Percentiles rank a stretch among this genome's conserved stretches.
phyloP scores from a whole-genome alignment of 2,329 filamentous ascomycete species.

The Hymenoscyphus albidus region DNA sequence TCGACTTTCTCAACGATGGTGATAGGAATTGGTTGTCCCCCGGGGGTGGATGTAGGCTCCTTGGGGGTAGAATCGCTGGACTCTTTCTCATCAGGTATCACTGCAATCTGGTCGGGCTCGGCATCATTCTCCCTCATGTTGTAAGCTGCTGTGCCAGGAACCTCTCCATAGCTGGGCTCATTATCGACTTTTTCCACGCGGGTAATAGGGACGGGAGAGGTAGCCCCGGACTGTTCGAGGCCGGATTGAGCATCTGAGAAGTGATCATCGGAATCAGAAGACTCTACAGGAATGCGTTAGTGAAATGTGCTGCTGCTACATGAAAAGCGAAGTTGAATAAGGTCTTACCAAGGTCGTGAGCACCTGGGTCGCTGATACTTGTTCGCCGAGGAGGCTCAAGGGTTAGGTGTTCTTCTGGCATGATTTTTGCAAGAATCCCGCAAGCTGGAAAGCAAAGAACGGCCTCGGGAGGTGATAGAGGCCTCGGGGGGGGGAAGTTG shows the following conservation, averaged over 20 bases:
- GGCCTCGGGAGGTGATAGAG: background rate
- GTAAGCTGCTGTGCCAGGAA: slow-evolving; percentile 58
- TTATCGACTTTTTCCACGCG: slow-evolving; percentile 57
- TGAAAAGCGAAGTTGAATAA: slow-evolving; percentile 7
- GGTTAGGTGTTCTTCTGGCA: slow-evolving; percentile 36
- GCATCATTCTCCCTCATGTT: slow-evolving; percentile 54
- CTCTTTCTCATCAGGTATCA: slow-evolving; percentile 22
- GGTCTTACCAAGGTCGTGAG: slow-evolving; percentile 53
- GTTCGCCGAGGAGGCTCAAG: slow-evolving; percentile 41
- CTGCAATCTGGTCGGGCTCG: slow-evolving; percentile 56
- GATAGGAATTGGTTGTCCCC: slow-evolving; percentile 47
- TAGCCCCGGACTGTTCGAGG: slow-evolving; percentile 40
- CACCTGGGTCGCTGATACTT: slow-evolving; percentile 52
- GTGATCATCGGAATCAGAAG: slow-evolving; percentile 65
- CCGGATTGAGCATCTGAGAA: slow-evolving; percentile 63
- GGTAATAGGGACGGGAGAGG: slow-evolving; percentile 51
- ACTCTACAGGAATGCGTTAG: slow-evolving; percentile 37
- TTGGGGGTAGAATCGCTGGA: background rate
- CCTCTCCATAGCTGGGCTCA: slow-evolving; percentile 56
- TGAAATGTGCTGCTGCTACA: slow-evolving; percentile 1
- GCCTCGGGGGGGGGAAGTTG: background rate
- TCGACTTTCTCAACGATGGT: slow-evolving; percentile 57
- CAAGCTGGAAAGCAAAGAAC: background rate
- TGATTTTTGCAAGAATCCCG: slow-evolving; percentile 10
- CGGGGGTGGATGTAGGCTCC: slow-evolving; percentile 24